Evolutionary conservation across 2,329 filamentous ascomycete species (phyloP).

Genomic region (Colletotrichum sublineola): DNA sequence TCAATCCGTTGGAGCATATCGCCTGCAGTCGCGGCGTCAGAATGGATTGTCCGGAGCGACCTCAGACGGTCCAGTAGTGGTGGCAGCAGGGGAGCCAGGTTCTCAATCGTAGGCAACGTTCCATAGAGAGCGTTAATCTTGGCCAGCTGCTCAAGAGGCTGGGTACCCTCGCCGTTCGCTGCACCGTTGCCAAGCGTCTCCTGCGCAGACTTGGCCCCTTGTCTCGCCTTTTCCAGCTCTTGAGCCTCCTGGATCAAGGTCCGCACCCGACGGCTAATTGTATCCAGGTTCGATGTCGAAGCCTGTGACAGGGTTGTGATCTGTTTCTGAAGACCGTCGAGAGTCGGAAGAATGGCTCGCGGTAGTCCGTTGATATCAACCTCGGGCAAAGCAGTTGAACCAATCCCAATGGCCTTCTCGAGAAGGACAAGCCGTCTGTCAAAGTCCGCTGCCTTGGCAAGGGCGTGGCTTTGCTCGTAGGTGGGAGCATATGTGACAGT

Average conservation of each 20-base stretch:
- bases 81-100: slow-evolving; percentile 85
- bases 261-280: slow-evolving; percentile 77
- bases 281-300: slow-evolving; percentile 79
- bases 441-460: slow-evolving; percentile 88
- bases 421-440: slow-evolving; percentile 83
- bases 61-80: slow-evolving; percentile 87
- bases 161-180: slow-evolving; percentile 55
- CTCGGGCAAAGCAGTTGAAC: slow-evolving; percentile 75
- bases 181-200: slow-evolving; percentile 68
- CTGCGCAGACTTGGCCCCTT: slow-evolving; percentile 72
- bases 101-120: slow-evolving; percentile 89
- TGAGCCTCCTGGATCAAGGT: slow-evolving; percentile 81
- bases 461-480: slow-evolving; percentile 76
- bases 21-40: slow-evolving; percentile 85
- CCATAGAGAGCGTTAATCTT: slow-evolving; percentile 95
- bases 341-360: slow-evolving; percentile 82
- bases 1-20: slow-evolving; percentile 84
- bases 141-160: slow-evolving; percentile 78
- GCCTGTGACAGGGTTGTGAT: slow-evolving; percentile 81
- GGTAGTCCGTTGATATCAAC: slow-evolving; percentile 68
- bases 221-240: slow-evolving; percentile 74
- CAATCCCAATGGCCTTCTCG: slow-evolving; percentile 85
- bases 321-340: slow-evolving; percentile 85
- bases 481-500: slow-evolving; percentile 74
- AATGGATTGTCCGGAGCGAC: slow-evolving; percentile 86